These are phyloP conservation scores for Phaeolepiota aurea DNA, from an alignment of 768 basidiomycete species.

Conservation along the genomic window DNA sequence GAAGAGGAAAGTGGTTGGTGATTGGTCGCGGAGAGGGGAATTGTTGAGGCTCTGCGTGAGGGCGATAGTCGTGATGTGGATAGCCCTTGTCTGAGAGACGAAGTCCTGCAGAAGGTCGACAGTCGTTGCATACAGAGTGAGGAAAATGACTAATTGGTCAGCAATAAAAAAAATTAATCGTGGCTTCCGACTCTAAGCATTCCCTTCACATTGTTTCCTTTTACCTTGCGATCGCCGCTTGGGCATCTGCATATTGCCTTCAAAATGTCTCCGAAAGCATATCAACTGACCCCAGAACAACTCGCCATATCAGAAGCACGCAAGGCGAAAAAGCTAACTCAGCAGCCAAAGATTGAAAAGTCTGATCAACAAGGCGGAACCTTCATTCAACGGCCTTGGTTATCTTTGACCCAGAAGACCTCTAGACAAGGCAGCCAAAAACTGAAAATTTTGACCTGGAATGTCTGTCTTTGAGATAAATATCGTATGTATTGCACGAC, in stretches of 20 bases:
- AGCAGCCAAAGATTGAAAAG: constrained; percentile 7
- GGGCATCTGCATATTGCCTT: background rate
- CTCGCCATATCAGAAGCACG: constrained; percentile 45
- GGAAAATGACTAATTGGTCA: background rate
- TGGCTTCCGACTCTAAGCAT: background rate
- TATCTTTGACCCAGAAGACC: constrained; percentile 16
- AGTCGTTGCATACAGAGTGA: constrained; percentile 25
- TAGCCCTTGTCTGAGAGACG: constrained; percentile 8
- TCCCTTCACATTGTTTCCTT: background rate
- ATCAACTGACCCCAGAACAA: constrained; percentile 43
- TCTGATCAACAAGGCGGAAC: constrained; percentile 2
- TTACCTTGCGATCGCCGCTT: background rate
- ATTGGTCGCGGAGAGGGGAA: background rate
- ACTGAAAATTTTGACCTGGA: constrained; percentile 72
- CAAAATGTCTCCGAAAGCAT: background rate
- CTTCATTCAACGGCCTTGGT: constrained; percentile 33
- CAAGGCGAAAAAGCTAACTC: constrained; percentile 33
- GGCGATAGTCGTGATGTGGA: background rate
- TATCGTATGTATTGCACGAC: constrained; percentile 18
- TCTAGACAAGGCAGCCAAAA: constrained; percentile 17
- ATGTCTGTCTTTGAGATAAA: constrained; percentile 45
- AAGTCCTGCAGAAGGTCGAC: constrained; percentile 16
- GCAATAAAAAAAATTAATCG: too few species aligned
- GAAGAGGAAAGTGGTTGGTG: background rate
- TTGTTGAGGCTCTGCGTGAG: background rate